Evolutionary conservation across 2,329 filamentous ascomycete genomes (phyloP).

Genomic region (Myrmaecium sp.): DNA sequence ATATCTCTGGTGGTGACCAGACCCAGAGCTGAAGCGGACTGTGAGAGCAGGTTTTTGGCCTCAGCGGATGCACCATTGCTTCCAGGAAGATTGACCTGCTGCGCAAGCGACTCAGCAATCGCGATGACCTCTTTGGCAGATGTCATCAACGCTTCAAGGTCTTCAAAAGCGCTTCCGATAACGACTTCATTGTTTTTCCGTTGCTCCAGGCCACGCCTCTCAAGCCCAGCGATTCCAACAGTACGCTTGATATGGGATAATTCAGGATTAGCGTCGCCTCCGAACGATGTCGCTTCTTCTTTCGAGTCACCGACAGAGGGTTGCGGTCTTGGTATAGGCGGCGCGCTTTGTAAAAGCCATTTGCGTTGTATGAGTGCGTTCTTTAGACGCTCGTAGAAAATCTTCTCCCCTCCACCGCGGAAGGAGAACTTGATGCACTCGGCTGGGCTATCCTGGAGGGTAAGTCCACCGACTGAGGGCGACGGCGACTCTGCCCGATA

Average conservation of each 20-base stretch:
- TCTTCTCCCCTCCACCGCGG: conserved; percentile 70
- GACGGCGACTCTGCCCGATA: conserved; percentile 72
- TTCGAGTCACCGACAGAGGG: conserved; percentile 15
- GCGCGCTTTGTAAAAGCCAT: conserved; percentile 83
- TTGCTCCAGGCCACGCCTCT: conserved; percentile 67
- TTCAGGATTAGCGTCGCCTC: no score
- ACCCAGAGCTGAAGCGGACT: conserved; percentile 69
- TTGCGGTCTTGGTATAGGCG: conserved; percentile 57
- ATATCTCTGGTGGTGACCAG: conserved; percentile 93
- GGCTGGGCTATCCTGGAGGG: conserved; percentile 40
- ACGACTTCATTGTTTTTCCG: conserved; percentile 86
- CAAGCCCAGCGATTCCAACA: conserved; percentile 85
- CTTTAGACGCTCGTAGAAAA: conserved; percentile 79
- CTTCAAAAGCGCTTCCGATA: conserved; percentile 88
- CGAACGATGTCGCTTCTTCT: no score
- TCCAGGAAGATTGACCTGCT: conserved; percentile 43
- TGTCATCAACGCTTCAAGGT: conserved; percentile 90
- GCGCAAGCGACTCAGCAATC: conserved; percentile 73
- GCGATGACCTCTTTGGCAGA: conserved; percentile 93
- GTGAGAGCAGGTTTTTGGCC: conserved; percentile 57
- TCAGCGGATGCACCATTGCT: conserved; percentile 37
- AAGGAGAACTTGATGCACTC: conserved; percentile 88
- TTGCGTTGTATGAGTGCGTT: conserved; percentile 80
- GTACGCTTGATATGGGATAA: no score
- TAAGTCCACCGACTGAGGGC: conserved; percentile 36